These are phyloP conservation scores for Russula sp. DNA, from an alignment of 768 basidiomycete genomes.

Conservation along the genomic window DNA sequence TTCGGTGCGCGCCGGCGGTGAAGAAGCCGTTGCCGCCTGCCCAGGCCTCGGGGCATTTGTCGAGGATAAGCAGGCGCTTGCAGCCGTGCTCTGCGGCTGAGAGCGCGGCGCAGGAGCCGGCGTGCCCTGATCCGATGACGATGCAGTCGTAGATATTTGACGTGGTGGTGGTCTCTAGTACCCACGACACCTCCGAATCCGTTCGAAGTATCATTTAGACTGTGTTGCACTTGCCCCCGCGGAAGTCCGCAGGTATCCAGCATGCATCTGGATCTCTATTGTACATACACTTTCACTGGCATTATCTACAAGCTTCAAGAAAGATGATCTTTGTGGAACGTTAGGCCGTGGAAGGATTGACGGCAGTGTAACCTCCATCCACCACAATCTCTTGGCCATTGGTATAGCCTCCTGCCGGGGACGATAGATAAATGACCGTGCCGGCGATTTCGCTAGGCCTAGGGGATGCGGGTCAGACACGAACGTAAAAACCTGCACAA, in stretches of 20 bases:
- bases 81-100: constrained; percentile 1
- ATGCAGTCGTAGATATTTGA: constrained; percentile 42
- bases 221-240: not conserved
- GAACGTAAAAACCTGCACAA: not conserved
- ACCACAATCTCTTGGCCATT: constrained; percentile 74
- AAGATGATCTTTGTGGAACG: not conserved
- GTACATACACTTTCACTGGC: not conserved
- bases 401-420: constrained; percentile 63
- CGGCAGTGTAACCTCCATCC: constrained; percentile 67
- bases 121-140: constrained; percentile 57
- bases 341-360: constrained; percentile 54
- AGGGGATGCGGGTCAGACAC: not conserved
- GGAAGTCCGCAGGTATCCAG: no score
- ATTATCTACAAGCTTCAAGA: not conserved
- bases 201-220: not conserved
- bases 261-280: not conserved
- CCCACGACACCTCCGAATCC: not conserved
- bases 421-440: constrained; percentile 68
- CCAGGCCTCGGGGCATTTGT: constrained; percentile 59
- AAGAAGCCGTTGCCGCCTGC: constrained; percentile 67
- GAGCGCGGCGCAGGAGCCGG: constrained; percentile 58
- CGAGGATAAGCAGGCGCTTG: constrained; percentile 27
- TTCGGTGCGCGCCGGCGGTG: constrained; percentile 62
- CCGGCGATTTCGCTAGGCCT: constrained; percentile 73
- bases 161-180: not conserved